Evolutionary conservation across 805 yeast species (phyloP), one percentile per base, ranked within the genome.

Genomic region (Ogataea haglerorum): DNA sequence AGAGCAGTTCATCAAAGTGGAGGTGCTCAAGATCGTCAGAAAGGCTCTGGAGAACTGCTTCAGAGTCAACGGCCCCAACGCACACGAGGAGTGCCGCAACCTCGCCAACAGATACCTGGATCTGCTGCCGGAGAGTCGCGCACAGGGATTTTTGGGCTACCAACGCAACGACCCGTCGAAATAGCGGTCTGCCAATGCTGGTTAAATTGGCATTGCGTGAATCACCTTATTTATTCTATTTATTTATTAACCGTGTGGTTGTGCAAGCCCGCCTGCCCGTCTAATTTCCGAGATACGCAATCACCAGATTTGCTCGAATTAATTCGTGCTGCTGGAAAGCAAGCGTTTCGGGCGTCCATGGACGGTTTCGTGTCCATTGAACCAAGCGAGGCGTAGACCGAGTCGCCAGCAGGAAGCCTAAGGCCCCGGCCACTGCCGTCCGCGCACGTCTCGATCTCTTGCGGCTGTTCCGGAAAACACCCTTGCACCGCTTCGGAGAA

Each of bases 111-210:
- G 70, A 67, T 85, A 86, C 62, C 67, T 86, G 69, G 85, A 82
- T 53, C 72, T 86, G 85, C 69, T 85, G 42, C 90, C 87, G 42
- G 65, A 73, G 36, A 75, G 82, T 52, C 75, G 79, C 52, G 73
- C 82, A 45, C 74, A 77, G 52, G 95, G 95, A 31, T 85, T 73
- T 66, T 68, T 80, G 58, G 91, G 88, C n/a, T 85, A 85, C 68
- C 95, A 86, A 69, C 82, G 86, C 75, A 85, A 85, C 66, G 95
- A 85, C 59, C 93, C 91, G 32, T 70, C 85, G 26, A 83, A 85
- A 68, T 83, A 68, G 60, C 13, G 21, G 21, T 19, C 9, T 19
- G 21, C 9, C 21, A 19, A 19, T 19, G 21, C 9, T 19, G 21
- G 21, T 19, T 19, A 7, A 19, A 7, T 19, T 6, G 21, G 21